Percentiles rank a stretch among this genome's conserved stretches.
Evolutionary conservation across 495 filamentous ascomycete genomes (phyloP).

Genomic region (Penicillium maclennaniae): DNA sequence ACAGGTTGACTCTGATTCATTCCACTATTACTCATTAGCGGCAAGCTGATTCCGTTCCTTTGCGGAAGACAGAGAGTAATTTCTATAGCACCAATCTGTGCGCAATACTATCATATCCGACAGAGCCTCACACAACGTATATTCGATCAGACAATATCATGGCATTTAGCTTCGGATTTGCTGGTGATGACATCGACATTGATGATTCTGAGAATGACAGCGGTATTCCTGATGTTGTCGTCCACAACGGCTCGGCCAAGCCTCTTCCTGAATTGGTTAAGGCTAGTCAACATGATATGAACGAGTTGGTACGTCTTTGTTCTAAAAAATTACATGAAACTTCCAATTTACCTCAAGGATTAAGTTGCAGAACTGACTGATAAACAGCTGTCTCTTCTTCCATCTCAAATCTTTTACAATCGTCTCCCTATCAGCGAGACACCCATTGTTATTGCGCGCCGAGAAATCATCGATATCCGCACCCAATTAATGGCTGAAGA

Average conservation of each 20-base stretch:
- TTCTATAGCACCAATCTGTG: neutral
- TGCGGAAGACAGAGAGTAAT: neutral
- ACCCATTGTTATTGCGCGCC: constrained; percentile 61
- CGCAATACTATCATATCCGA: neutral
- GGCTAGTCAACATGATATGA: constrained; percentile 39
- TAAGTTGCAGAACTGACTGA: constrained; percentile 38
- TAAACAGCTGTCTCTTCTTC: constrained; percentile 61
- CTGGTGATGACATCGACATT: constrained; percentile 78
- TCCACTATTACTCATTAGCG: neutral
- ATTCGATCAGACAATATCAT: constrained; percentile 3
- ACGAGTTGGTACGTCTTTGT: constrained; percentile 43
- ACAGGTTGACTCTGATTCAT: neutral
- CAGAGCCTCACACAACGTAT: neutral
- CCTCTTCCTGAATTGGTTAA: constrained; percentile 32
- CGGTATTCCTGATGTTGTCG: constrained; percentile 10
- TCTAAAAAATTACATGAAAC: neutral
- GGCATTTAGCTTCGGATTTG: constrained; percentile 76
- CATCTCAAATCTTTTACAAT: constrained; percentile 75
- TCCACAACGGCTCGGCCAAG: constrained; percentile 6
- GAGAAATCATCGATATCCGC: constrained; percentile 90
- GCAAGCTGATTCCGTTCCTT: neutral
- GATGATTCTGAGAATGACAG: constrained; percentile 41
- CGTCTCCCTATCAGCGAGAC: constrained; percentile 49
- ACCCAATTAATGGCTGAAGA: constrained; percentile 93
- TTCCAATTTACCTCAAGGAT: neutral